phyloP scores from a whole-genome alignment of 1,284 basidiomycete species.

The Sphagnurus paluster region DNA sequence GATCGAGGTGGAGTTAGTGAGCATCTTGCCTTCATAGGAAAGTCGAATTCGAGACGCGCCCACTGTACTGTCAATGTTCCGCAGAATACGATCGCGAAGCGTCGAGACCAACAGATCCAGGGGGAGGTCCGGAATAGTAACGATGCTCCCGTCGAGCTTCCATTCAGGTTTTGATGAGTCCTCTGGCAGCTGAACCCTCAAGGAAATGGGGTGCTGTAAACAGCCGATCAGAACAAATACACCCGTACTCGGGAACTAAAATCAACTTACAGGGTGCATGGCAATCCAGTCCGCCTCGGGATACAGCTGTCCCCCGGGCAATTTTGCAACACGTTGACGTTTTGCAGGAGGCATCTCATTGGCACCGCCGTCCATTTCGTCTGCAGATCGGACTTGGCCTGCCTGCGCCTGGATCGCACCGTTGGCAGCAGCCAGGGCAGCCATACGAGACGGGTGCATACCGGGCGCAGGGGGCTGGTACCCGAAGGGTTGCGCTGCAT shows the following conservation, averaged over 20 bases:
- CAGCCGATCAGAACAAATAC: not conserved
- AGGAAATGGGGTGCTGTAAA: constrained; percentile 74
- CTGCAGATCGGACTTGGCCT: constrained; percentile 72
- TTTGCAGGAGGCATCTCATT: constrained; percentile 77
- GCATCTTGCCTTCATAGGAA: constrained; percentile 77
- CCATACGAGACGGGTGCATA: constrained; percentile 52
- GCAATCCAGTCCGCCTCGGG: constrained; percentile 86
- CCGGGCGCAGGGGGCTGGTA: constrained; percentile 64
- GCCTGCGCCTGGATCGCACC: constrained; percentile 51
- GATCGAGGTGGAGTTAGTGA: constrained; percentile 83
- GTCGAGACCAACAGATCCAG: constrained; percentile 83
- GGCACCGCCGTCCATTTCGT: constrained; percentile 71
- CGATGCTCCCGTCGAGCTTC: constrained; percentile 82
- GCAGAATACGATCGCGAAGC: constrained; percentile 82
- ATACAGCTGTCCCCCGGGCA: constrained; percentile 78
- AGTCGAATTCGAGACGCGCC: constrained; percentile 79
- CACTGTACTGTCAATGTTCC: constrained; percentile 72
- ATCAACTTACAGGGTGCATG: constrained; percentile 72
- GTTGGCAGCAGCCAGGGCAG: constrained; percentile 51
- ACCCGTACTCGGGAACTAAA: not conserved
- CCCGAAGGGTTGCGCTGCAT: constrained; percentile 74
- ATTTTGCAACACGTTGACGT: constrained; percentile 77
- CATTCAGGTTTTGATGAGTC: constrained; percentile 85
- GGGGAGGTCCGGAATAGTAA: constrained; percentile 79
- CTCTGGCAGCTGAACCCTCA: constrained; percentile 79